Conservation (phyloP, 371 early-diverging fungal genomes). For the Nematocida ausubeli region DNA sequence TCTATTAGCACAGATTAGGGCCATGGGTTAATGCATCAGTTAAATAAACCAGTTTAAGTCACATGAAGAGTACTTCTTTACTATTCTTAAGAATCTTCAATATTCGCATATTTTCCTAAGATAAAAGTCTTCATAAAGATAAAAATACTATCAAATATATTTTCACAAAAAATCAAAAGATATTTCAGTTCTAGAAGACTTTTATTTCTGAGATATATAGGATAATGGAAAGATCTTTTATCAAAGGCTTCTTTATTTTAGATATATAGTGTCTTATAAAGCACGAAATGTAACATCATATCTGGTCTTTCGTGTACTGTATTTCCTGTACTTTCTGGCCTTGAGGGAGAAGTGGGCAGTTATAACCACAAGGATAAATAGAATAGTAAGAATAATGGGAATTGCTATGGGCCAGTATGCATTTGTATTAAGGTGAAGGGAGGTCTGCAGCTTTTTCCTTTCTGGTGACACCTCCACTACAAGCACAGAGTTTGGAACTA, state of each 20-base stretch:
- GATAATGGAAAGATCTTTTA: too few relatives aligned
- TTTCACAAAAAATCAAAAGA: too few relatives aligned
- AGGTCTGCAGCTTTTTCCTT: constrained; percentile 31
- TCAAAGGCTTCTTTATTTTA: too few relatives aligned
- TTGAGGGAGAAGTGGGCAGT: constrained; percentile 44
- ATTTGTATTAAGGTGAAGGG: constrained; percentile 50
- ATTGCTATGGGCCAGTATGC: constrained; percentile 52
- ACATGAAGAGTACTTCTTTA: too few relatives aligned
- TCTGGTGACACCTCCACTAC: constrained; percentile 36
- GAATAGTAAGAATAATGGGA: constrained; percentile 44
- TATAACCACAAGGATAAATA: constrained; percentile 38
- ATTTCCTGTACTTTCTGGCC: constrained; percentile 29
- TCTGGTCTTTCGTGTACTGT: not conserved
- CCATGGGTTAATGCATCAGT: not conserved
- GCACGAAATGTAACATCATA: constrained; percentile 42
- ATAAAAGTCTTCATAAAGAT: too few relatives aligned
- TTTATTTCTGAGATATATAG: too few relatives aligned
- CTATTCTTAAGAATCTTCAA: too few relatives aligned
- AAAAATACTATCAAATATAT: too few relatives aligned
- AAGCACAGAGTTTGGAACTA: constrained; percentile 61
- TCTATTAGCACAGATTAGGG: not conserved
- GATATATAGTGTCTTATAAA: constrained; percentile 10
- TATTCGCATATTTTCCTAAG: too few relatives aligned
- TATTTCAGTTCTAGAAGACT: too few relatives aligned
- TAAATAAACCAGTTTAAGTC: too few relatives aligned